These are phyloP conservation scores for Mucor lusitanicus DNA, from an alignment of 371 early-diverging fungal species.

Conservation along the genomic window DNA sequence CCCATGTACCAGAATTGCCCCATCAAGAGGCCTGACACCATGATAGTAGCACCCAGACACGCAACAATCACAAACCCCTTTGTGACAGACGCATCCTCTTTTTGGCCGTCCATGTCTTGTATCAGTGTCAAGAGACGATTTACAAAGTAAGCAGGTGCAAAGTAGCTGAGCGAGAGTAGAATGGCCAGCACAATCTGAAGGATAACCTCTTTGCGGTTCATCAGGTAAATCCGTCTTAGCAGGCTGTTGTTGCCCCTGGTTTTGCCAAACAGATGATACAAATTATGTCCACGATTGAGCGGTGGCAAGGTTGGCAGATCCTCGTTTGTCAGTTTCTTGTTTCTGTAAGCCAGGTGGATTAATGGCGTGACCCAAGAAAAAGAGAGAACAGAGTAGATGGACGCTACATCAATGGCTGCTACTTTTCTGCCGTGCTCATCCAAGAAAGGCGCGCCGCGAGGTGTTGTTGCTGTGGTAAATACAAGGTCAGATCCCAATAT, in stretches of 20 bases:
- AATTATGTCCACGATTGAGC: constrained; percentile 33
- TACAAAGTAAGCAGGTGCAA: constrained; percentile 42
- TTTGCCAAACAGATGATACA: constrained; percentile 35
- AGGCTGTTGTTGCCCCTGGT: constrained; percentile 23
- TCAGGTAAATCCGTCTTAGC: constrained; percentile 26
- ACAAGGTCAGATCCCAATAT: constrained; percentile 32
- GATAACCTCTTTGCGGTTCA: constrained; percentile 27
- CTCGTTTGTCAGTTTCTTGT: constrained; percentile 31
- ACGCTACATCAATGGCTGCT: constrained; percentile 19
- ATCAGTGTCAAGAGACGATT: constrained; percentile 40
- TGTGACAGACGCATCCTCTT: constrained; percentile 13
- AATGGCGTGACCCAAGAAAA: constrained; percentile 36
- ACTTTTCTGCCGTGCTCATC: constrained; percentile 36
- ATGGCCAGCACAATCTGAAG: constrained; percentile 33
- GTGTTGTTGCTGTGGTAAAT: constrained; percentile 27
- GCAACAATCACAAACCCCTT: constrained; percentile 45
- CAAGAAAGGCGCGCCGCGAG: constrained; percentile 37
- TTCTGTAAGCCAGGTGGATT: constrained; percentile 29
- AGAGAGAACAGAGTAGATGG: constrained; percentile 29
- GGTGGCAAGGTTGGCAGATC: constrained; percentile 41
- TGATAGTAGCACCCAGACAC: constrained; percentile 40
- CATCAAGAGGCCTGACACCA: constrained; percentile 40
- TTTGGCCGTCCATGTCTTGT: constrained; percentile 24
- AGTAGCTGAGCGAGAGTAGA: constrained; percentile 30
- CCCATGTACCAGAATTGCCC: constrained; percentile 57